phyloP scores from a whole-genome alignment of 306 rosid genomes.

The Sindora glabra region DNA sequence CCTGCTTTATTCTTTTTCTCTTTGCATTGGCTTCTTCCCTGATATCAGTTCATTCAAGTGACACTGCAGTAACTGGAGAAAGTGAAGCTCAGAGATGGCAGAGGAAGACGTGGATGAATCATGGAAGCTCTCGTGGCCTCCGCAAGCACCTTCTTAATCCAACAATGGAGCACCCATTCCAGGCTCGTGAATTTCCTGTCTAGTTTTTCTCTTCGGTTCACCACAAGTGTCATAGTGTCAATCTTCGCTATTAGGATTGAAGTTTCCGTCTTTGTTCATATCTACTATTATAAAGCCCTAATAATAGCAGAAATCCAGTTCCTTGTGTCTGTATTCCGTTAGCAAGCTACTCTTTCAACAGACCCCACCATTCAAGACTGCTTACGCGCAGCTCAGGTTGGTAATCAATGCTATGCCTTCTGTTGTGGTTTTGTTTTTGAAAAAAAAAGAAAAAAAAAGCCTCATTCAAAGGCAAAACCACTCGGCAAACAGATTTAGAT shows the following conservation, averaged over 20 bases:
- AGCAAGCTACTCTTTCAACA: not conserved
- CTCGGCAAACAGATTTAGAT: not conserved
- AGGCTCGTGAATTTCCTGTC: conserved; percentile 34
- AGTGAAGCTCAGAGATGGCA: conserved; percentile 13
- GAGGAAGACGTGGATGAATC: conserved; percentile 58
- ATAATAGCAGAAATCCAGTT: not conserved
- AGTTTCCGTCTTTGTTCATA: conserved; percentile 11
- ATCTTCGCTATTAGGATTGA: not conserved
- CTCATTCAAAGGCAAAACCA: not conserved
- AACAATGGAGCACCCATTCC: conserved; percentile 30
- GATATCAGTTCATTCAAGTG: conserved; percentile 19
- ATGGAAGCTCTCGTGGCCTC: conserved; percentile 63
- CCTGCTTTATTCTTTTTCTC: conserved; percentile 36
- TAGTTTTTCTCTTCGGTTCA: conserved; percentile 17
- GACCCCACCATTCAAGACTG: not conserved
- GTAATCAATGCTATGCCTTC: not conserved
- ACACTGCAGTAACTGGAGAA: conserved; percentile 2
- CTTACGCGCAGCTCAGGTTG: not conserved
- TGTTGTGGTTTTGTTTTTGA: not conserved
- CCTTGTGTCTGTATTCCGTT: not conserved
- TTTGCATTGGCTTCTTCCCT: conserved; percentile 22
- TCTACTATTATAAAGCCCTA: not conserved
- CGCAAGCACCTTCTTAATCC: conserved; percentile 57
- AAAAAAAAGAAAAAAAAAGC: too few species aligned
- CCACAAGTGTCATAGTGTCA: not conserved